Base-by-base conservation (phyloP, 306 rosid species). In the Argentina anserina region DNA sequence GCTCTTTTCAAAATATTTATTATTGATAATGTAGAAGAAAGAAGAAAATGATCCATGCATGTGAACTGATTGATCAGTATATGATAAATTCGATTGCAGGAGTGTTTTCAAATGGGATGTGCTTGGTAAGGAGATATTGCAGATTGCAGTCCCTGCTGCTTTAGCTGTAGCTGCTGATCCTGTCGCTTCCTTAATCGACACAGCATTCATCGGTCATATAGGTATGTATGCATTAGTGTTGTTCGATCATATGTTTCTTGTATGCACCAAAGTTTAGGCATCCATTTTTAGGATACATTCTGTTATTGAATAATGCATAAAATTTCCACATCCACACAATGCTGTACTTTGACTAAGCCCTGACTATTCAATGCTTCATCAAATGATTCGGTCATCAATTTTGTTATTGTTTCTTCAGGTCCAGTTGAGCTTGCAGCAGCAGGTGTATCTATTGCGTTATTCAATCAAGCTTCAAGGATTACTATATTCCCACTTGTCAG, bases 101-200 rank as follows among this genome's bases (percentile, higher is more conserved):
- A 78, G 59, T 66, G 84, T 95, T 65, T 91, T 90, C 83, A 90
- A 88, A 88, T 70, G 86, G 85, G 99, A 95, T 26, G 59, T 82
- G 4, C 79, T 95, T 62, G 93, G 89, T 21, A 78, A 83, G 61
- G 99, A 95, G 84, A 84, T 95, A 5, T 84, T 95, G 11, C 87
- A 88, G 67, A 95, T 95, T 69, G 99, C 97, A 47, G 41, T 95
- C 28, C 99, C 99, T 17, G 95, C 96, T 79, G 96, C 97, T 42
- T 77, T 95, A 42, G 97, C 96, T 60, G 96, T 95, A 66, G 97
- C 99, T 43, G 97, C 99, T 82, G 99, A 95, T 79, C 99, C 99
- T 50, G 80, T 95, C 72, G 99, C 97, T 76, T 95, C 99, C 76
- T 89, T 95, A 21, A 90, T 95, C 15, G 99, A 95, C 89, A 95